Evolutionary conservation across 2,329 filamentous ascomycete genomes (phyloP), one percentile per base, ranked within the genome.

Genomic region (Fusarium mexicanum): DNA sequence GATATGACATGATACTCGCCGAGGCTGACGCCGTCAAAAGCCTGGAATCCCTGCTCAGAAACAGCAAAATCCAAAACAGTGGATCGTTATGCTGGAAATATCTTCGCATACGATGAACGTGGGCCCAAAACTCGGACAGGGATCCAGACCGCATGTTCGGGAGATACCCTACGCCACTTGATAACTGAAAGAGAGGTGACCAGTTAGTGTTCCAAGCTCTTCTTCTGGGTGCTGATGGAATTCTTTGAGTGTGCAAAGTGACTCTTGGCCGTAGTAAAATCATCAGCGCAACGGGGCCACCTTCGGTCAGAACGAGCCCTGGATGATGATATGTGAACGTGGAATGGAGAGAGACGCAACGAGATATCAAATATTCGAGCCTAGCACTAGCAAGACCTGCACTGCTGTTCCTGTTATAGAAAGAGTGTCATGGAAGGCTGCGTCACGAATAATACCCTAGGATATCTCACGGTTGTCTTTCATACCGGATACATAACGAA

Each of bases 111-210:
- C 63, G 72, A 69, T 64, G 64, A 63, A 68, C 61, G 64, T 62
- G 69, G 65, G 54, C 50, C 76, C 61, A 54, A 51, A 67, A 55
- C 59, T 50, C 68, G 46, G 66, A 67, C 76, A 78, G 75, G 76
- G 76, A 76, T 78, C 72, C 47, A 71, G 76, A 76, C 76, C 74
- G 69, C 76, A 74, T 68, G 68, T 76, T 78, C 61, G 63, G 58
- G 60, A 63, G 51, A 67, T 62, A 66, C 58, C 70, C 47, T 76
- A 76, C 66, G 68, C 57, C 66, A 71, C 64, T 53, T 44, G 35
- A 26, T 26, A 68, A 68, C 43, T 54, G 54, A 74, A 48, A 63
- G n/a, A 46, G 24, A 44, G 41, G 33, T 53, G 26, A 47, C 29
- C 24, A 43, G 47, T 38, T 38, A 35, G 59, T 53, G 44, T 60